Percentiles rank a stretch among this genome's conserved stretches.
phyloP scores from a whole-genome alignment of 2,329 filamentous ascomycete species.

The Cadophora malorum region DNA sequence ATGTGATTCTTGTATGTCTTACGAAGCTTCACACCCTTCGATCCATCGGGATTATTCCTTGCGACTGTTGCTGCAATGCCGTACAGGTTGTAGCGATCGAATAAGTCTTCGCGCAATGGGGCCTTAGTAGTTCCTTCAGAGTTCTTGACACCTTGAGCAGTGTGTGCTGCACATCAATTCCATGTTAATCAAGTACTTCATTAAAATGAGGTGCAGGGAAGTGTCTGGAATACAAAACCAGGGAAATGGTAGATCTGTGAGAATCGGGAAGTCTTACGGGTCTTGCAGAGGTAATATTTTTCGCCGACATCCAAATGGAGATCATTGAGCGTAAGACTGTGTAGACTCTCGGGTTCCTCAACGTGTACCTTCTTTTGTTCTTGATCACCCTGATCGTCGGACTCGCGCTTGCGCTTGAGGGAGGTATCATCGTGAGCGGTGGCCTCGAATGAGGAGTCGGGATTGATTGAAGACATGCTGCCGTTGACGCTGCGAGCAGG shows the following conservation, averaged over 20 bases:
- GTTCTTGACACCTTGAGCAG: constrained; percentile 20
- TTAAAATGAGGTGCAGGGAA: constrained; percentile 33
- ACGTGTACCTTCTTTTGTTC: constrained; percentile 67
- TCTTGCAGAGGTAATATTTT: constrained; percentile 71
- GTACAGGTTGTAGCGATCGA: constrained; percentile 62
- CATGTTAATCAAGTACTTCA: constrained; percentile 46
- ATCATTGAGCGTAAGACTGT: constrained; percentile 67
- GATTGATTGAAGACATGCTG: constrained; percentile 44
- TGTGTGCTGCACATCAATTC: constrained; percentile 42
- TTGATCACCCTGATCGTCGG: constrained; percentile 62
- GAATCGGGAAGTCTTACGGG: constrained; percentile 65
- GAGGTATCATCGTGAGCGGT: constrained; percentile 56
- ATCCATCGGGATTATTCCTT: constrained; percentile 66
- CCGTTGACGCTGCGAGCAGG: constrained; percentile 69
- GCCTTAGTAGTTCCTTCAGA: constrained; percentile 18
- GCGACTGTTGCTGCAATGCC: constrained; percentile 66
- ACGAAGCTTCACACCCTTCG: constrained; percentile 68
- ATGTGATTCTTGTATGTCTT: constrained; percentile 75
- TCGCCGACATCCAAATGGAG: constrained; percentile 70
- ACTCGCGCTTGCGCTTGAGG: constrained; percentile 66
- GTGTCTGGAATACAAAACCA: constrained; percentile 30
- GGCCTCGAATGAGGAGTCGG: constrained; percentile 33
- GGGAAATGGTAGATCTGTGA: constrained; percentile 26
- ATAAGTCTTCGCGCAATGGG: constrained; percentile 63
- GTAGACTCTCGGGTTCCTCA: constrained; percentile 52